A percentile compares a stretch with the other conserved stretches of the same genome.
Evolutionary conservation across 2,329 filamentous ascomycete species (phyloP).

Genomic region (Cordyceps pruinosa): DNA sequence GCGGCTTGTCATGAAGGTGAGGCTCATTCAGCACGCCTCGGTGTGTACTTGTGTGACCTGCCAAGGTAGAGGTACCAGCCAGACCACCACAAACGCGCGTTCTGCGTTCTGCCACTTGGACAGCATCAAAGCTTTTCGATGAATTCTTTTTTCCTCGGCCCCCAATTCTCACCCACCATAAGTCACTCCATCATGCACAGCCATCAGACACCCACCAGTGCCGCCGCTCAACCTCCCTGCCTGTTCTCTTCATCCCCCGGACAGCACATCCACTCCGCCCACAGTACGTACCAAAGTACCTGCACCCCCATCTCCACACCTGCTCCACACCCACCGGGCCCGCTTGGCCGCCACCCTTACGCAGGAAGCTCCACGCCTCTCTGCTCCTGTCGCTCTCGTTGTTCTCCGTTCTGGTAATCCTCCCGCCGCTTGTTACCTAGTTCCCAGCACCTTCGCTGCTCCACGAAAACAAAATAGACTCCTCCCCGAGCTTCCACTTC

Average conservation of each 20-base stretch:
- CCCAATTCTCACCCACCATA: neutral
- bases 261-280: neutral
- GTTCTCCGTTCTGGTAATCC: neutral
- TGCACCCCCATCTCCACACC: neutral
- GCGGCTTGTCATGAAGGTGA: too few relatives aligned
- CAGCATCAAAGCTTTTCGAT: too few relatives aligned
- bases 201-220: neutral
- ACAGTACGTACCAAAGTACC: neutral
- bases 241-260: neutral
- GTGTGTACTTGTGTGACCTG: too few relatives aligned
- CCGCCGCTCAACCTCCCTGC: too few relatives aligned
- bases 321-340: neutral
- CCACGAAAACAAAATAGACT: neutral
- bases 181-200: neutral
- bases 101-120: too few relatives aligned
- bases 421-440: neutral
- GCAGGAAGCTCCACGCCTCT: neutral
- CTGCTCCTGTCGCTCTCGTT: too few relatives aligned
- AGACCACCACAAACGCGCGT: neutral
- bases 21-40: too few relatives aligned
- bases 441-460: neutral
- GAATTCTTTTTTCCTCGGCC: neutral
- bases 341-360: neutral
- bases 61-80: too few relatives aligned
- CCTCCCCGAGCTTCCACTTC: neutral